These are phyloP conservation scores for Oldenlandia corymbosa DNA, from an alignment of 257 asterid genomes.

Conservation along the genomic window DNA sequence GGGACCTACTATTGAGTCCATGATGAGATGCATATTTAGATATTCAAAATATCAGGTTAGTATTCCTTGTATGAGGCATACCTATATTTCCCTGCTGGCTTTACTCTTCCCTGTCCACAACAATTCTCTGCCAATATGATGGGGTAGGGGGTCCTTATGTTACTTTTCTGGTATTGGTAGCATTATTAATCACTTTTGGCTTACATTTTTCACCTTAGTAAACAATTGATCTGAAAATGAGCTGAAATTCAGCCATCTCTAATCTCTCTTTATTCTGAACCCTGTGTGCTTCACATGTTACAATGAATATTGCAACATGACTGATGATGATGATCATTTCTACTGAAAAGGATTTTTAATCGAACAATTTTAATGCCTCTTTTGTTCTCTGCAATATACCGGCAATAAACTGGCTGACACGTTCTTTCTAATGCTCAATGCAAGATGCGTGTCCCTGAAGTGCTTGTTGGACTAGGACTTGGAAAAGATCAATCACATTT, in stretches of 20 bases:
- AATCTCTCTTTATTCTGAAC: background rate
- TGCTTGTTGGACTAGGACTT: slow-evolving; percentile 64
- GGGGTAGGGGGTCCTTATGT: background rate
- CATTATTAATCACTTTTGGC: background rate
- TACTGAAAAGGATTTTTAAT: background rate
- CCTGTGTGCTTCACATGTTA: slow-evolving; percentile 4
- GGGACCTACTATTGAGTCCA: slow-evolving; percentile 71
- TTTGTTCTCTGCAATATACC: background rate
- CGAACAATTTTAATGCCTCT: background rate
- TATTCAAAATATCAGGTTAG: slow-evolving; percentile 65
- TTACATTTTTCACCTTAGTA: slow-evolving; percentile 4
- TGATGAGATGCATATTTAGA: slow-evolving; percentile 53
- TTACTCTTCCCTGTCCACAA: slow-evolving; percentile 1
- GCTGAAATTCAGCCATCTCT: background rate
- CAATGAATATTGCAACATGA: background rate
- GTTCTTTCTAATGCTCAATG: slow-evolving; percentile 5
- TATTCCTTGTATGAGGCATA: slow-evolving; percentile 13
- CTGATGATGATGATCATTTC: no score
- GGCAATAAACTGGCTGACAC: background rate
- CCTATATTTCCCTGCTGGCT: slow-evolving; percentile 18
- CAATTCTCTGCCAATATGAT: background rate
- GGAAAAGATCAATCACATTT: slow-evolving; percentile 40
- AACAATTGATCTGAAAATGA: background rate
- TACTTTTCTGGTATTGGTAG: slow-evolving; percentile 6
- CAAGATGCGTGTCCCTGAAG: slow-evolving; percentile 39